Evolutionary conservation across 352 stramenopile genomes (phyloP).

Genomic region (Globisporangium alternatum): DNA sequence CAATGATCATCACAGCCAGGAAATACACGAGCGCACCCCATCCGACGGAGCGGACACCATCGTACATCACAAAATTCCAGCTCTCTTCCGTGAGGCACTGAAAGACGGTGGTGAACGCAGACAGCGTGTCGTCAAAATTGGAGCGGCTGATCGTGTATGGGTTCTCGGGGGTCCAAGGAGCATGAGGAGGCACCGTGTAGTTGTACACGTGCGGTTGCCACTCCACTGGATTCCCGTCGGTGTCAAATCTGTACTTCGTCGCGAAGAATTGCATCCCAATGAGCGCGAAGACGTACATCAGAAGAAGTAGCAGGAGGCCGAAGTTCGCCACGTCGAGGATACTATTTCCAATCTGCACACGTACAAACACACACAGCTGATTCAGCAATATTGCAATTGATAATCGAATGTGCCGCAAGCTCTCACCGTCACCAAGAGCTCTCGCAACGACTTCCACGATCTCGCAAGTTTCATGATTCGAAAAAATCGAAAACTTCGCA

Average conservation of each 20-base stretch:
- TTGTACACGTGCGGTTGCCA: conserved; percentile 44
- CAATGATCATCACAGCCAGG: conserved; percentile 63
- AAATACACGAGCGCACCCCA: conserved; percentile 54
- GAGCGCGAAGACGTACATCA: conserved; percentile 89
- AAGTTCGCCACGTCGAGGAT: conserved; percentile 86
- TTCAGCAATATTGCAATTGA: neutral
- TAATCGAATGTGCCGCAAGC: neutral
- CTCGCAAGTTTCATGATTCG: conserved; percentile 89
- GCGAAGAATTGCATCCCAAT: conserved; percentile 81
- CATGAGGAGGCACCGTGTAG: conserved; percentile 33
- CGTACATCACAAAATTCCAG: conserved; percentile 88
- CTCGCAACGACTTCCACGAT: conserved; percentile 85
- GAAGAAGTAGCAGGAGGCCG: conserved; percentile 79
- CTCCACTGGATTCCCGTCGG: conserved; percentile 26
- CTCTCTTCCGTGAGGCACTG: conserved; percentile 87
- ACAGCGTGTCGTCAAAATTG: conserved; percentile 62
- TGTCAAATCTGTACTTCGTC: conserved; percentile 82
- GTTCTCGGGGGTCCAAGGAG: conserved; percentile 37
- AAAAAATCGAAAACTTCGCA: conserved; percentile 82
- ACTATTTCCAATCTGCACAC: conserved; percentile 57
- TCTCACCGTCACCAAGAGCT: conserved; percentile 70
- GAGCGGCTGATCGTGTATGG: conserved; percentile 38
- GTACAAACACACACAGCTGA: neutral
- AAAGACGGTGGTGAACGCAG: conserved; percentile 73
- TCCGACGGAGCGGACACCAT: conserved; percentile 50